Evolutionary conservation across 2,329 filamentous ascomycete genomes (phyloP), one percentile per base, ranked within the genome.

Genomic region (Apiospora phragmitis): DNA sequence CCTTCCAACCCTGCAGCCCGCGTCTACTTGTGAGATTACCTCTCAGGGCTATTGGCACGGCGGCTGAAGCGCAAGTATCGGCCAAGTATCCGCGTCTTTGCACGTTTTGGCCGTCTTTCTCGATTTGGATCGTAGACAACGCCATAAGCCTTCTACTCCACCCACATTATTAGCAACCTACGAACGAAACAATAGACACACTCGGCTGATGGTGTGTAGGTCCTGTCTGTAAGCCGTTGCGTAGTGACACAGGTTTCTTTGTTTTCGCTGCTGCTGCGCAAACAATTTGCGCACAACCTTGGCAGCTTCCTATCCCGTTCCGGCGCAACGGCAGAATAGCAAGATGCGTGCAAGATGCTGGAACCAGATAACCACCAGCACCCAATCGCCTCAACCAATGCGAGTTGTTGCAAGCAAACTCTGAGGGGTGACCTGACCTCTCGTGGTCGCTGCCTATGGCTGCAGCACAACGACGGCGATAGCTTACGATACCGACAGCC

Each of bases 181-280:
- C 29, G n/a, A 51, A 51, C 24, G 14, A 47, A 9, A 21, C 43
- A 35, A 38, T 62, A 18, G 55, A 38, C 55, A 38, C n/a, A 26
- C 29, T 35, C 32, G 14, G 55, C 32, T 59, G 51, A 62, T 62
- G 55, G 32, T 62, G 55, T 38, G 49, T 24, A 49, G n/a, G n/a
- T 8, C 12, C 47, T 12, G 47, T 26, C 47, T 49, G 51, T 29
- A 59, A 59, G 29, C 51, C 51, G 51, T 59, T 59, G 26, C 26
- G 29, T 16, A 69, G 35, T 51, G 47, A 55, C 55, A 43, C n/a
- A 67, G 51, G 4, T 24, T 71, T 69, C 55, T 24, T 66, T 71
- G 26, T 71, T 71, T 67, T 55, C 62, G 26, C 67, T 71, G 26
- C 26, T 59, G 51, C 29, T 59, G 51, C 67, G 65, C 21, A 69